Evolutionary conservation across 2,329 filamentous ascomycete species (phyloP).

Genomic region (Thelonectria olida): DNA sequence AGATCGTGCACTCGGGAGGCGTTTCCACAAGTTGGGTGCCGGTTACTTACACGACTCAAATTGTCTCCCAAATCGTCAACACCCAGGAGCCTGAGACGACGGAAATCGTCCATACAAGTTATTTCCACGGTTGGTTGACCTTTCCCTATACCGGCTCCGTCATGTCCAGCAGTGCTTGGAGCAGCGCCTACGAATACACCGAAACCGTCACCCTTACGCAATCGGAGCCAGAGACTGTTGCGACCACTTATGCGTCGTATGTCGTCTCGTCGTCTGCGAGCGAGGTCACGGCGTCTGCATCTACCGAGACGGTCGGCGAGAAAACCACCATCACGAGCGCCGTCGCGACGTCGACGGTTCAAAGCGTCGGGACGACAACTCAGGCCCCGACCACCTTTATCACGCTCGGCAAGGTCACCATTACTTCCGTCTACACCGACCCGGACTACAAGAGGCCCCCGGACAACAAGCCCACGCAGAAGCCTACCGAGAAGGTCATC

Average conservation of each 20-base stretch:
- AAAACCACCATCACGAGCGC: constrained; percentile 14
- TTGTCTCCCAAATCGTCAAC: neutral
- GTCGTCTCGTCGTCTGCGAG: neutral
- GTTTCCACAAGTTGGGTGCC: neutral
- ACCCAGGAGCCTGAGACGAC: neutral
- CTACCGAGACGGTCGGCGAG: constrained; percentile 20
- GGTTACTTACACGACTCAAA: neutral
- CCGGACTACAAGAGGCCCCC: constrained; percentile 2
- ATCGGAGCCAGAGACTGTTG: too few relatives aligned
- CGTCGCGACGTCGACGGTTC: constrained; percentile 15
- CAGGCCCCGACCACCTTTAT: constrained; percentile 36
- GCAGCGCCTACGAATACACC: constrained; percentile 10
- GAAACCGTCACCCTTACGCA: constrained; percentile 7
- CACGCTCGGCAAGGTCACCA: constrained; percentile 34
- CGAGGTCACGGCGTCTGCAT: constrained; percentile 14
- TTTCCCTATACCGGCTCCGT: neutral
- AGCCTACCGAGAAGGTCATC: constrained; percentile 29
- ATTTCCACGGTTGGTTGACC: neutral
- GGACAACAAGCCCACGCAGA: constrained; percentile 15
- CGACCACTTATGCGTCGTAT: neutral
- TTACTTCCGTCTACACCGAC: constrained; percentile 34
- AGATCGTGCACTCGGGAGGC: neutral
- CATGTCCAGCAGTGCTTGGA: neutral
- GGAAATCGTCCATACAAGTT: neutral
- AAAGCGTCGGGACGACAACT: constrained; percentile 34